These are phyloP conservation scores for Raphidocelis subcapitata DNA, from an alignment of 139 green algal species.

Conservation along the genomic window DNA sequence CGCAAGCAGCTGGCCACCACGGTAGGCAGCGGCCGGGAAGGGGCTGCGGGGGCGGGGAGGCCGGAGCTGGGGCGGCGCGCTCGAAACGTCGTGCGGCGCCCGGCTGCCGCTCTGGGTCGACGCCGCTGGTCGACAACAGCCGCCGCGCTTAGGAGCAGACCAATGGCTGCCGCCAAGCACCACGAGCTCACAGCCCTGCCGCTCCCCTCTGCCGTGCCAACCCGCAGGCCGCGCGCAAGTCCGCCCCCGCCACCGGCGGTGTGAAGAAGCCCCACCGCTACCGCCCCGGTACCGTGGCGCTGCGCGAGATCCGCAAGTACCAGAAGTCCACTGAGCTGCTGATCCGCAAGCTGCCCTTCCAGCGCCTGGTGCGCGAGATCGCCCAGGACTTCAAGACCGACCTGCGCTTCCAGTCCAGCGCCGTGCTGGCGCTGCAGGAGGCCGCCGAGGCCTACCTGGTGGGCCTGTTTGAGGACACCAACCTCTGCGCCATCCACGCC, in stretches of 20 bases:
- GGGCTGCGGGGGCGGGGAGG: too few relatives aligned
- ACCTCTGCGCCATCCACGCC: conserved; percentile 95
- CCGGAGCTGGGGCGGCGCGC: too few relatives aligned
- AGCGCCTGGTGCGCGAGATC: conserved; percentile 97
- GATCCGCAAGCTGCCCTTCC: conserved; percentile 97
- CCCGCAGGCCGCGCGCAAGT: conserved; percentile 85
- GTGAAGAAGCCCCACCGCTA: conserved; percentile 94
- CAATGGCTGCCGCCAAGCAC: too few relatives aligned
- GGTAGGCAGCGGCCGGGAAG: too few relatives aligned
- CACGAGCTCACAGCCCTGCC: too few relatives aligned
- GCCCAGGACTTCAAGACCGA: conserved; percentile 99
- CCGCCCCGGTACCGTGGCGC: conserved; percentile 85
- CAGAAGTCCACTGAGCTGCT: conserved; percentile 95
- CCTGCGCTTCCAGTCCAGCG: conserved; percentile 95
- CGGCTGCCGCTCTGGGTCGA: too few relatives aligned
- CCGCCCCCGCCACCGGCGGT: conserved; percentile 83
- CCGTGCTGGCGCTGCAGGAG: conserved; percentile 95
- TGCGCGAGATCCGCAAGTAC: conserved; percentile 94
- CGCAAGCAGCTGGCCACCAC: conserved; percentile 88
- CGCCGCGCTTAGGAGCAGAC: too few relatives aligned
- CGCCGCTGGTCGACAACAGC: too few relatives aligned
- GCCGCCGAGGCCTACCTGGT: conserved; percentile 97
- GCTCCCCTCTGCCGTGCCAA: neutral
- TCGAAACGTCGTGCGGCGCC: too few relatives aligned
- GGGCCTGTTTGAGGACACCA: conserved; percentile 97